These are phyloP conservation scores for Pseudotulostoma volvatum DNA, from an alignment of 495 filamentous ascomycete species.

Conservation along the genomic window DNA sequence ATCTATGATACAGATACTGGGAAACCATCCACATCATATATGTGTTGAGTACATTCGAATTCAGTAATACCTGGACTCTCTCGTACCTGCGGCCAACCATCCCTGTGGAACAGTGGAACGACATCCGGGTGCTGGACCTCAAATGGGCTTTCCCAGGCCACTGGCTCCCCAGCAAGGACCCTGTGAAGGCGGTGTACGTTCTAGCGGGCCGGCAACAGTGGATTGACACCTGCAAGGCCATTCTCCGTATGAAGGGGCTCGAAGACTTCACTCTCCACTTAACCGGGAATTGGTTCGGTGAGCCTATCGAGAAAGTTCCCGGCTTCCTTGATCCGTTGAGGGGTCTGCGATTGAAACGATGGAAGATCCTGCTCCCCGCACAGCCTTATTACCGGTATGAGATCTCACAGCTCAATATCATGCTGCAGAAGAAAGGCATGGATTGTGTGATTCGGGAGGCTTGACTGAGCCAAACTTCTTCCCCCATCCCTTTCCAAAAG, in stretches of 20 bases:
- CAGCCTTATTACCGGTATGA: conserved; percentile 26
- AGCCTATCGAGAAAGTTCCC: conserved; percentile 25
- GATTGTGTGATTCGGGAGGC: conserved; percentile 4
- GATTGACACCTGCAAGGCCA: conserved; percentile 23
- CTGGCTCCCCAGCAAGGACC: conserved; percentile 31
- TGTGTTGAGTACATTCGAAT: conserved; percentile 24
- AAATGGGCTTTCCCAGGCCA: conserved; percentile 32
- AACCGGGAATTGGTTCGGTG: conserved; percentile 26
- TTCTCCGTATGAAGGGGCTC: conserved; percentile 14
- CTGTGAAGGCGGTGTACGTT: conserved; percentile 28
- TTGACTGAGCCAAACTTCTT: too few relatives aligned
- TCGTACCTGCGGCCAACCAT: conserved; percentile 28
- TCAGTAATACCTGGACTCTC: conserved; percentile 32
- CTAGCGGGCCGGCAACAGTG: conserved; percentile 27
- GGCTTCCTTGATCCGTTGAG: conserved; percentile 26
- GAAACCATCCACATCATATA: conserved; percentile 28
- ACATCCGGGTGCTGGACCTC: conserved; percentile 24
- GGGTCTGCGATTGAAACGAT: conserved; percentile 12
- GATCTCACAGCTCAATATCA: conserved; percentile 13
- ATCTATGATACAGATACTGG: conserved; percentile 13
- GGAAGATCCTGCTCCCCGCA: conserved; percentile 21
- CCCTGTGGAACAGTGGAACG: conserved; percentile 16
- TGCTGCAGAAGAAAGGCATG: conserved; percentile 3
- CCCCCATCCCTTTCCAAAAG: too few relatives aligned
- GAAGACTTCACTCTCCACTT: conserved; percentile 23